A percentile compares a stretch with the other conserved stretches of the same genome.
phyloP scores from a whole-genome alignment of 495 filamentous ascomycete species.

The Neurospora discreta region DNA sequence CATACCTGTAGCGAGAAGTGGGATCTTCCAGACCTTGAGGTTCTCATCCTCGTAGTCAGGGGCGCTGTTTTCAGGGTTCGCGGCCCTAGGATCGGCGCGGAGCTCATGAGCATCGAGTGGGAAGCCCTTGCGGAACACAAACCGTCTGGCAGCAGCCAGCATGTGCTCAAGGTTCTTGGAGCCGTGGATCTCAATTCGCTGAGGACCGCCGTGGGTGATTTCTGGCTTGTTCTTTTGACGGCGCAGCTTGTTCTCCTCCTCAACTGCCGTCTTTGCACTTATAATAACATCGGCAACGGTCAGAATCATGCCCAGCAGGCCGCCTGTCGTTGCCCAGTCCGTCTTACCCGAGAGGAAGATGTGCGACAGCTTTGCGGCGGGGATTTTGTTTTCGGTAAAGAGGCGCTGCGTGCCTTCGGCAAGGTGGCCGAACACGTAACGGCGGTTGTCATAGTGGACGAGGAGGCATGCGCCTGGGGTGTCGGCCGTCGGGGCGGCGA shows the following conservation, averaged over 20 bases:
- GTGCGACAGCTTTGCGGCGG: conserved; percentile 50
- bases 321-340: conserved; percentile 66
- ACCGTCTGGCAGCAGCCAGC: conserved; percentile 70
- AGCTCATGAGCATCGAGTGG: conserved; percentile 60
- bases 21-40: conserved; percentile 74
- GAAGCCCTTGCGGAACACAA: conserved; percentile 78
- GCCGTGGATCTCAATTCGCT: conserved; percentile 57
- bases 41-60: conserved; percentile 67
- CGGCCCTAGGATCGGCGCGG: conserved; percentile 25
- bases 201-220: neutral
- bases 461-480: conserved; percentile 69
- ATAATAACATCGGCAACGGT: conserved; percentile 58
- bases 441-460: conserved; percentile 65
- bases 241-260: conserved; percentile 17
- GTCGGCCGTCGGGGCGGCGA: conserved; percentile 81
- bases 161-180: conserved; percentile 65
- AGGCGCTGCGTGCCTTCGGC: conserved; percentile 80
- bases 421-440: conserved; percentile 81
- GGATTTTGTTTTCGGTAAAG: conserved; percentile 49
- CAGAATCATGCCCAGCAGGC: conserved; percentile 72
- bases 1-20: conserved; percentile 27
- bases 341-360: conserved; percentile 71
- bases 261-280: conserved; percentile 13
- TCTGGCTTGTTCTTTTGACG: conserved; percentile 19
- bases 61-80: conserved; percentile 7